Conservation (phyloP, 306 rosid species). For the Purshia tridentata region DNA sequence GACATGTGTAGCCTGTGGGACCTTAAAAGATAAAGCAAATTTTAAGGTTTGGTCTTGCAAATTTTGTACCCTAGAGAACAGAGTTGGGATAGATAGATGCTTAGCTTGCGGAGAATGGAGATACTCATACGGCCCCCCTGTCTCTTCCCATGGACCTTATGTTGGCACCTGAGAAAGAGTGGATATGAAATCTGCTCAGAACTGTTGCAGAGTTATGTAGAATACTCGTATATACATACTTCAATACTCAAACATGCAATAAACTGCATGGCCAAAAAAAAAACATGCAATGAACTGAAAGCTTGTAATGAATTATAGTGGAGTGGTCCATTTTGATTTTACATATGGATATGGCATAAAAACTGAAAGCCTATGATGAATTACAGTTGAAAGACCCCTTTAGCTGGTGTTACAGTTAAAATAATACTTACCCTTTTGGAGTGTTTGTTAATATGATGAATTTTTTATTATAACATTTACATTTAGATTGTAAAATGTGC, state of each 20-base stretch:
- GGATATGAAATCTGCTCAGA: not conserved
- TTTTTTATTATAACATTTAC: not conserved
- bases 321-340: not conserved
- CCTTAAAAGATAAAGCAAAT: constrained; percentile 24
- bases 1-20: constrained; percentile 48
- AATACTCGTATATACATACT: not conserved
- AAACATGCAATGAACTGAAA: not conserved
- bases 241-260: not conserved
- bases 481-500: no score
- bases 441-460: not conserved
- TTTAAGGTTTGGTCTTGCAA: constrained; percentile 55
- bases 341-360: not conserved
- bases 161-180: constrained; percentile 34
- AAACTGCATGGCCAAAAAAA: no score
- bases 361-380: not conserved
- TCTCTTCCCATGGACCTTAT: constrained; percentile 32
- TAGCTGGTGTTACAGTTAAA: not conserved
- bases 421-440: not conserved
- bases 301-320: not conserved
- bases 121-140: constrained; percentile 49
- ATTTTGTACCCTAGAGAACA: constrained; percentile 56
- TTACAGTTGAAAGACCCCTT: not conserved
- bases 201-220: not conserved
- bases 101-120: constrained; percentile 61
- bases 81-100: constrained; percentile 46